Evolutionary conservation across 148 eudicot species (phyloP).

Genomic region (Rhododendron henanense): DNA sequence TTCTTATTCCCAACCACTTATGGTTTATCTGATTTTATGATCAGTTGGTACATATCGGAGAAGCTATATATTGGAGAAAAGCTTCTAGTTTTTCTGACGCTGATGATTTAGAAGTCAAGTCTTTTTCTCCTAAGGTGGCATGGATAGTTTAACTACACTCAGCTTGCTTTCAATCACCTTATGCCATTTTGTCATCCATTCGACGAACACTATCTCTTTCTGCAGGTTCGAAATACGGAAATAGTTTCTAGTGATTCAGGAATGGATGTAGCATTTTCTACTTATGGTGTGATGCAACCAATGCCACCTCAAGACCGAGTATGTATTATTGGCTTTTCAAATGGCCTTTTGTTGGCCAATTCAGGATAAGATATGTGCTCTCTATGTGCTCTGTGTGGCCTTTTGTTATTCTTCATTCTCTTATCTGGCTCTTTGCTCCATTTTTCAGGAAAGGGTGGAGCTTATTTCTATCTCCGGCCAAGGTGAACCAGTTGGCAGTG

Average conservation of each 20-base stretch:
- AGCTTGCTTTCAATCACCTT: slow-evolving; percentile 3
- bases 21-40: slow-evolving; percentile 16
- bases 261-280: slow-evolving; percentile 23
- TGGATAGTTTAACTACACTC: slow-evolving; percentile 3
- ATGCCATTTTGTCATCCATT: background rate
- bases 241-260: slow-evolving; percentile 32
- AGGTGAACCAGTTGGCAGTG: slow-evolving; percentile 21
- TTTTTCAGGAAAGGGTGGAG: slow-evolving; percentile 28
- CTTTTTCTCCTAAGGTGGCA: slow-evolving; percentile 55
- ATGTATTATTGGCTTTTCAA: slow-evolving; percentile 10
- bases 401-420: background rate
- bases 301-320: slow-evolving; percentile 23
- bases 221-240: slow-evolving; percentile 42
- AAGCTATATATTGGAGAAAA: slow-evolving; percentile 46
- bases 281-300: slow-evolving; percentile 21
- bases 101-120: slow-evolving; percentile 56
- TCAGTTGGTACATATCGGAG: slow-evolving; percentile 71
- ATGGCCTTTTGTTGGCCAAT: background rate
- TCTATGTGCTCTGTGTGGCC: no score
- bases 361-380: background rate
- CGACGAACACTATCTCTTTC: background rate
- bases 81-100: slow-evolving; percentile 57
- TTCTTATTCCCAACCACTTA: background rate
- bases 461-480: slow-evolving; percentile 19
- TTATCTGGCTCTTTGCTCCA: background rate